Evolutionary conservation across 1,284 basidiomycete species (phyloP), one percentile per base, ranked within the genome.

Genomic region (Sanghuangporus sanghuang): DNA sequence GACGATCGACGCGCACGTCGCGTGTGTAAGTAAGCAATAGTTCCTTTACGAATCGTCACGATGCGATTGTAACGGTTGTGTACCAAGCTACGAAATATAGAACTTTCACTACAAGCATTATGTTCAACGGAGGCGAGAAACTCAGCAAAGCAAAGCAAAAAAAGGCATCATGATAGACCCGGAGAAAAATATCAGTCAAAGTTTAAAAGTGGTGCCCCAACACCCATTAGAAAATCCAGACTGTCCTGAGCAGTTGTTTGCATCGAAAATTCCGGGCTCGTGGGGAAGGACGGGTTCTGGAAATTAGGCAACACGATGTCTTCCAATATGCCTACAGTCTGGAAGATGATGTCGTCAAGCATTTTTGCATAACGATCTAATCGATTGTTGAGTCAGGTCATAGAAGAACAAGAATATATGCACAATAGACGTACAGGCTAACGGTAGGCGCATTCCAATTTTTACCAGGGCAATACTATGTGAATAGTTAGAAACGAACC

Each of bases 401-500:
- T 16, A 36, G 16, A 36, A 54, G 1, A 38, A 16, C 27, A 11
- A 12, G 38, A 57, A 50, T 61, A 70, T 46, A 18, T 18, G 21
- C 27, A 32, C 27, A 32, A 32, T 32, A 18, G 16, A 46, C 79
- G 63, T 68, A 81, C 80, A 78, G 2, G 86, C 85, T 61, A 90
- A 73, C 32, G 86, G 86, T 59, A 89, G 77, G 18, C 84, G 82
- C 68, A 85, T 79, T 0, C 86, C 87, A 66, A 90, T 80, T 69
- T 82, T 84, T 16, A 74, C 71, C 23, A 90, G 79, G 7, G 86
- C 85, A 54, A 77, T 76, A 36, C 88, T 90, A 54, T 27, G 66
- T 23, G 27, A 23, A 32, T 39, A 4, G 35, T 65, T 61, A 21
- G 32, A 27, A 23, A 56, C 21, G 27, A 32, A n/a, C 40, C 8